Evolutionary conservation across 73 alveolate species (phyloP).

Genomic region (Paramecium caudatum): DNA sequence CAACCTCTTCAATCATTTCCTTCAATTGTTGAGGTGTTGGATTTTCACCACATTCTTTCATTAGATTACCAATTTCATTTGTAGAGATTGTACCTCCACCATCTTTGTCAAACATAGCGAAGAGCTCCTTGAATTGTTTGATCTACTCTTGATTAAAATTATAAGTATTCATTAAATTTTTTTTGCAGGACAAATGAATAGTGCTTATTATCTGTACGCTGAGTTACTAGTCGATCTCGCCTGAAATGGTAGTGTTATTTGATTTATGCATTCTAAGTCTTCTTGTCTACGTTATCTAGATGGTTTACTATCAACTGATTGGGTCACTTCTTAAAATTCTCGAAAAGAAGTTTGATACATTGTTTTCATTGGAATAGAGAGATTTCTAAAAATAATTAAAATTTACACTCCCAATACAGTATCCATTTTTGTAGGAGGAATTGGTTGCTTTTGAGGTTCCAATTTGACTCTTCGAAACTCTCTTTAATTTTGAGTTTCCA

Average conservation of each 20-base stretch:
- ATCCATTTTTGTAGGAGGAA: not conserved
- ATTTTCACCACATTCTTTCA: conserved; percentile 86
- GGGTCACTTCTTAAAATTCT: not conserved
- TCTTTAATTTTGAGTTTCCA: not conserved
- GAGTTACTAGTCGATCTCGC: not conserved
- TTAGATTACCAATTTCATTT: conserved; percentile 84
- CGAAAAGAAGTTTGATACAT: conserved; percentile 17
- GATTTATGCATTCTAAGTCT: conserved; percentile 20
- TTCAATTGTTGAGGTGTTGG: conserved; percentile 86
- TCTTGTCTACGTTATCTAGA: not conserved
- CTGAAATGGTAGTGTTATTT: not conserved
- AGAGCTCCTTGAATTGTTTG: conserved; percentile 58
- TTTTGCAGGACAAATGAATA: not conserved
- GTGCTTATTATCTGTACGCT: not conserved
- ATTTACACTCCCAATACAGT: not conserved
- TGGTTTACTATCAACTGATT: not conserved
- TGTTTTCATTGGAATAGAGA: conserved; percentile 34
- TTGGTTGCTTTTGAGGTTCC: not conserved
- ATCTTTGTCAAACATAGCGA: conserved; percentile 90
- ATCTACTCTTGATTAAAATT: conserved; percentile 8
- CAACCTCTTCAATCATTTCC: conserved; percentile 91
- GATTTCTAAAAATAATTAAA: not conserved
- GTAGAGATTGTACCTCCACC: conserved; percentile 89
- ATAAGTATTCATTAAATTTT: conserved; percentile 44
- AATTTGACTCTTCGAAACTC: not conserved